A percentile compares a stretch with the other conserved stretches of the same genome.
Conservation (phyloP, 768 basidiomycete genomes). For the Suillus lakei region DNA sequence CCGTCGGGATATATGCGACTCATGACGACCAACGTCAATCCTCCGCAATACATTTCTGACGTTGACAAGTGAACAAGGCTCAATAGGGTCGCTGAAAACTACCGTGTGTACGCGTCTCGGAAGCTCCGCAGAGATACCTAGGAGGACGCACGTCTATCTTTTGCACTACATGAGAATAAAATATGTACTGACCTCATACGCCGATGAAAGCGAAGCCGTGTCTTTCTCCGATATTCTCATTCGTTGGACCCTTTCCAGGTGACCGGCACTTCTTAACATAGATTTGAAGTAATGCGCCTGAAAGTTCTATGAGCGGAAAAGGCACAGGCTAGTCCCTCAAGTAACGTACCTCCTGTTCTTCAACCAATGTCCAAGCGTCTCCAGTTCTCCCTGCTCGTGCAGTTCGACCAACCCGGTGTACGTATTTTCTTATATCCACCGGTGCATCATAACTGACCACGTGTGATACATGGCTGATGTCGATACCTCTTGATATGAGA, state of each 20-base stretch:
- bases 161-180: not conserved
- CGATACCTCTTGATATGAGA: conserved; percentile 93
- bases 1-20: too few species aligned
- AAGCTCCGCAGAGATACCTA: conserved; percentile 35
- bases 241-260: conserved; percentile 71
- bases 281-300: conserved; percentile 89
- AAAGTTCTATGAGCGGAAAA: not conserved
- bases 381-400: conserved; percentile 90
- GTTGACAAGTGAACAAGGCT: not conserved
- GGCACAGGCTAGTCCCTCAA: conserved; percentile 10
- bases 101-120: conserved; percentile 32
- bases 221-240: conserved; percentile 67
- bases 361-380: conserved; percentile 93
- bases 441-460: conserved; percentile 96
- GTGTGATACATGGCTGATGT: conserved; percentile 89
- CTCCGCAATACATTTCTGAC: not conserved
- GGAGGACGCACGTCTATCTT: conserved; percentile 11
- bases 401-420: conserved; percentile 95
- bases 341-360: conserved; percentile 79
- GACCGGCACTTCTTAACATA: conserved; percentile 75
- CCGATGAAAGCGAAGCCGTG: conserved; percentile 53
- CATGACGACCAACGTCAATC: too few species aligned
- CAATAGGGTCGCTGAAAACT: conserved; percentile 2
- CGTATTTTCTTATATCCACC: conserved; percentile 97
- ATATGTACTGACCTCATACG: conserved; percentile 67